Evolutionary conservation across 2,329 filamentous ascomycete species (phyloP).

Genomic region (Waltergamsia citrina): DNA sequence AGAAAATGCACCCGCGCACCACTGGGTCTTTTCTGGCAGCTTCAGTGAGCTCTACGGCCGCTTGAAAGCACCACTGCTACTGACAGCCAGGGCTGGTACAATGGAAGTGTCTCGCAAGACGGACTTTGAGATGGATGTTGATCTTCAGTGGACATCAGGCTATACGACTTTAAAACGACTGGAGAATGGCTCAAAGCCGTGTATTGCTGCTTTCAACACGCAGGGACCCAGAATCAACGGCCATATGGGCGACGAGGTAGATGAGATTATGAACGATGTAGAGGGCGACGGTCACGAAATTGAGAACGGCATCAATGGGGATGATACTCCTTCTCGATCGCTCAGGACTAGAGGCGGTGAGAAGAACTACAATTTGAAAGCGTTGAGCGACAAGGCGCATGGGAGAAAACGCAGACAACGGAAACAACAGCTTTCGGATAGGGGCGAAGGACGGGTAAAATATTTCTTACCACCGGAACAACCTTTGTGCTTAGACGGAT

Average conservation of each 20-base stretch:
- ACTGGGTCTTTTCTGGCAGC: constrained; percentile 30
- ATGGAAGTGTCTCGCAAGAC: constrained; percentile 16
- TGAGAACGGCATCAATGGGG: constrained; percentile 18
- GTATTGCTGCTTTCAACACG: constrained; percentile 31
- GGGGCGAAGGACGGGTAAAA: constrained; percentile 31
- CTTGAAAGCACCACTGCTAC: constrained; percentile 22
- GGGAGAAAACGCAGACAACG: constrained; percentile 38
- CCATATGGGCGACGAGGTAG: neutral
- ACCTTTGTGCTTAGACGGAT: constrained; percentile 34
- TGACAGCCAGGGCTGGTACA: neutral
- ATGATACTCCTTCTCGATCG: constrained; percentile 41
- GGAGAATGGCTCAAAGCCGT: constrained; percentile 32
- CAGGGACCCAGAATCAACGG: constrained; percentile 11
- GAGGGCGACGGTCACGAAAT: neutral
- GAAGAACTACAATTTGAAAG: constrained; percentile 50
- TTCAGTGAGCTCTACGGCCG: constrained; percentile 31
- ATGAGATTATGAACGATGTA: neutral
- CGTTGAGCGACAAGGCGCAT: constrained; percentile 46
- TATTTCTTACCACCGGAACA: constrained; percentile 35
- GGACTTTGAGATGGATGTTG: constrained; percentile 37
- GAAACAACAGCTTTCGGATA: constrained; percentile 12
- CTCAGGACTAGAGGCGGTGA: constrained; percentile 36
- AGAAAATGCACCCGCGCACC: neutral
- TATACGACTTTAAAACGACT: constrained; percentile 22
- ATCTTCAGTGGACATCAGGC: constrained; percentile 35